Evolutionary conservation across 495 filamentous ascomycete genomes (phyloP).

Genomic region (Podospora pseudopauciseta): DNA sequence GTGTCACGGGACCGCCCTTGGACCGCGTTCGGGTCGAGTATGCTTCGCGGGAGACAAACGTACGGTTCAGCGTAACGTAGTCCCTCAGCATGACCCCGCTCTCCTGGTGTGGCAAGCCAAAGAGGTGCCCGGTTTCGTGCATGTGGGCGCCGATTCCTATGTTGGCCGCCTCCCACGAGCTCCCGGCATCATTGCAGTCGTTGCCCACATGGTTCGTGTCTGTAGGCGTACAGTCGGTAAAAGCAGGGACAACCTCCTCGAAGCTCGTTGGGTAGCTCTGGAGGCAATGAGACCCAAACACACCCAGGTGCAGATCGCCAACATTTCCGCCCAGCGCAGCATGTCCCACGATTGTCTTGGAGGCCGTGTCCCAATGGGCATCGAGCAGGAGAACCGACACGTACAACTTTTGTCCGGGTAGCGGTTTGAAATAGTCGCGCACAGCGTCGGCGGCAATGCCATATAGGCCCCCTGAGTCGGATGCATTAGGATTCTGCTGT

Average conservation of each 20-base stretch:
- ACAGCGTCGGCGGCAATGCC: constrained; percentile 72
- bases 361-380: constrained; percentile 74
- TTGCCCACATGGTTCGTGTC: constrained; percentile 78
- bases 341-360: constrained; percentile 71
- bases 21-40: constrained; percentile 80
- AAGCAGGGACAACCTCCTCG: constrained; percentile 81
- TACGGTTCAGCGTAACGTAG: constrained; percentile 77
- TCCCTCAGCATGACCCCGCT: constrained; percentile 85
- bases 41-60: constrained; percentile 71
- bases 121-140: constrained; percentile 81
- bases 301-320: constrained; percentile 72
- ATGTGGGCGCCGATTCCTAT: constrained; percentile 89
- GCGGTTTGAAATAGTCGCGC: constrained; percentile 65
- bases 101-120: constrained; percentile 85
- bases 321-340: constrained; percentile 67
- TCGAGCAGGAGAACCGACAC: constrained; percentile 82
- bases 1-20: constrained; percentile 68
- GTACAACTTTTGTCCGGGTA: constrained; percentile 74
- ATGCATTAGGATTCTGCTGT: constrained; percentile 71
- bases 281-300: constrained; percentile 86
- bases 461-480: constrained; percentile 66
- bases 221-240: constrained; percentile 82
- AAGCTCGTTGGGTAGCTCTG: constrained; percentile 81
- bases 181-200: constrained; percentile 77
- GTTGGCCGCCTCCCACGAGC: constrained; percentile 87